phyloP scores from a whole-genome alignment of 306 rosid genomes.

The Trichosanthes cucumerina region DNA sequence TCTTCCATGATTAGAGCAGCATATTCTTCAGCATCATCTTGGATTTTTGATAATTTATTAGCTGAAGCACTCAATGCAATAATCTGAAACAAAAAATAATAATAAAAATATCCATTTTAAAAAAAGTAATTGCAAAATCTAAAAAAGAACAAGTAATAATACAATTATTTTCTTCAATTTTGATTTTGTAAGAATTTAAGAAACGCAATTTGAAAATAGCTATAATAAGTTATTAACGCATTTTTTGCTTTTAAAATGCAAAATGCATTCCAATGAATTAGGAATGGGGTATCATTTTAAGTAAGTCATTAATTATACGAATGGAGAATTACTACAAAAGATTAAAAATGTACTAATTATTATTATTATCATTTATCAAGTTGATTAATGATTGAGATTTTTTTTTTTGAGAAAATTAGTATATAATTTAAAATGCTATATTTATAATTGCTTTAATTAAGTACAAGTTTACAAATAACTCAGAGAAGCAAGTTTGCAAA shows the following conservation, averaged over 20 bases:
- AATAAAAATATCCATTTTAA: too few species aligned
- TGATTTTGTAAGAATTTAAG: too few species aligned
- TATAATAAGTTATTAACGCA: too few species aligned
- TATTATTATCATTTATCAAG: background rate
- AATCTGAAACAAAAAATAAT: background rate
- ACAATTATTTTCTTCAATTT: too few species aligned
- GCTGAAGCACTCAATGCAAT: constrained; percentile 76
- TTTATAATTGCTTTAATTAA: background rate
- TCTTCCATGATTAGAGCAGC: constrained; percentile 94
- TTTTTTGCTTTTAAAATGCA: too few species aligned
- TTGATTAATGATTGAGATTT: background rate
- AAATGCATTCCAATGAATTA: background rate
- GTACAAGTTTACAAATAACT: background rate
- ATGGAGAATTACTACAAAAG: too few species aligned
- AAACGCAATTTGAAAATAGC: too few species aligned
- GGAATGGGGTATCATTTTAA: background rate
- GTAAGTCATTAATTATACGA: too few species aligned
- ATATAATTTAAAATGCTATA: background rate
- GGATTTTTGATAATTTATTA: constrained; percentile 67
- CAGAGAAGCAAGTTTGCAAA: background rate
- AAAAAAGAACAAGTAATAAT: background rate
- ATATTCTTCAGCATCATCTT: constrained; percentile 74
- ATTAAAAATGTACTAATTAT: background rate
- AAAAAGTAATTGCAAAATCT: too few species aligned
- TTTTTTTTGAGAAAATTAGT: too few species aligned